Evolutionary conservation across 1,284 basidiomycete genomes (phyloP).

Genomic region (Neolentinus lepideus): DNA sequence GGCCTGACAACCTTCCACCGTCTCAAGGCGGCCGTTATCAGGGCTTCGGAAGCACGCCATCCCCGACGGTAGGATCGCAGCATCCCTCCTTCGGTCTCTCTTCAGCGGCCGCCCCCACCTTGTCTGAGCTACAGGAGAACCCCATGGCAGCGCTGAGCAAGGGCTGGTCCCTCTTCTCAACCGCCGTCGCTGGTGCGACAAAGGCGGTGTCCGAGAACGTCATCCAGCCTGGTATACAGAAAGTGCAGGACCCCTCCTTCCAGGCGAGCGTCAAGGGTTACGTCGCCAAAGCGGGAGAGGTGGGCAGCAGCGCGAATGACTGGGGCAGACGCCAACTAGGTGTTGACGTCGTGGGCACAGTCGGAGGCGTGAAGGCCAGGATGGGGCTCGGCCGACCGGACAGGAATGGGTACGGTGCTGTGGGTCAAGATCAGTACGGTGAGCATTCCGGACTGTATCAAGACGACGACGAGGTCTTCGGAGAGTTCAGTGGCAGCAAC

Average conservation of each 20-base stretch:
- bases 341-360: conserved; percentile 70
- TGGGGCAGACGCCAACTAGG: conserved; percentile 71
- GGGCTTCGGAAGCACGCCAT: conserved; percentile 75
- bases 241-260: conserved; percentile 68
- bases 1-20: conserved; percentile 68
- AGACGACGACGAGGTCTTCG: conserved; percentile 48
- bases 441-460: conserved; percentile 51
- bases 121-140: conserved; percentile 74
- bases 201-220: conserved; percentile 72
- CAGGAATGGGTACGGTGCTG: conserved; percentile 47
- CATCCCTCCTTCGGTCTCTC: conserved; percentile 60
- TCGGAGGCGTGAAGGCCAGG: conserved; percentile 51
- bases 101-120: conserved; percentile 61
- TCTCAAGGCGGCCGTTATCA: conserved; percentile 82
- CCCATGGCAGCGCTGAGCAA: conserved; percentile 73
- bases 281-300: conserved; percentile 45
- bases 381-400: conserved; percentile 32
- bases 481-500: conserved; percentile 27
- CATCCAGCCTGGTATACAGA: conserved; percentile 76
- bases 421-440: conserved; percentile 36
- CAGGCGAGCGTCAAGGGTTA: conserved; percentile 68
- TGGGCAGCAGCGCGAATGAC: conserved; percentile 56
- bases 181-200: conserved; percentile 66
- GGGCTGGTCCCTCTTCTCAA: conserved; percentile 80
- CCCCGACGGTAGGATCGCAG: conserved; percentile 38